phyloP scores from a whole-genome alignment of 805 yeast genomes.

The Komagataella pastoris region DNA sequence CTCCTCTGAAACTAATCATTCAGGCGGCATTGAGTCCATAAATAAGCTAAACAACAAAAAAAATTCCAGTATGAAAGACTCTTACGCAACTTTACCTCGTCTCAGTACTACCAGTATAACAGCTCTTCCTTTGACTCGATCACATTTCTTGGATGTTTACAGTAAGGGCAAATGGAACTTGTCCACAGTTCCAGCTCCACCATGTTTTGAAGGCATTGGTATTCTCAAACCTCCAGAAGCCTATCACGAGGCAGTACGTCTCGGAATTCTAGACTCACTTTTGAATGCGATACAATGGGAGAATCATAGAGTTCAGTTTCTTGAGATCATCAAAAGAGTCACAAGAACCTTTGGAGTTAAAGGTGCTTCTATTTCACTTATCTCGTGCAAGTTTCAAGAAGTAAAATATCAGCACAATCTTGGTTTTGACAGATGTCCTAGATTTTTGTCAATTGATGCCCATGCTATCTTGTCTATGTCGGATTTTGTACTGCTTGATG shows the following conservation, averaged over 20 bases:
- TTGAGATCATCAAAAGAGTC: constrained; percentile 22
- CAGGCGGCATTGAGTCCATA: neutral
- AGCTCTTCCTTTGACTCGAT: constrained; percentile 27
- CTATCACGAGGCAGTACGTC: constrained; percentile 32
- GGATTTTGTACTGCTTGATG: constrained; percentile 41
- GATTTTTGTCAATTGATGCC: constrained; percentile 49
- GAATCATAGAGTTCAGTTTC: constrained; percentile 22
- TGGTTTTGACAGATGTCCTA: constrained; percentile 34
- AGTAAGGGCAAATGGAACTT: constrained; percentile 43
- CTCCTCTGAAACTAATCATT: neutral
- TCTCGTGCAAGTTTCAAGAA: constrained; percentile 32
- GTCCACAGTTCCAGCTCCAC: constrained; percentile 41
- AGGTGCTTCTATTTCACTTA: constrained; percentile 48
- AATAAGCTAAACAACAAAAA: neutral
- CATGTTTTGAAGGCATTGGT: constrained; percentile 30
- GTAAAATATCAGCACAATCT: constrained; percentile 36
- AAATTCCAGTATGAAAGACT: neutral
- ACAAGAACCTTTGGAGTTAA: constrained; percentile 26
- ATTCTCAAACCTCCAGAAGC: constrained; percentile 49
- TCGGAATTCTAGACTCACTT: constrained; percentile 27
- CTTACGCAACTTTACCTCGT: neutral
- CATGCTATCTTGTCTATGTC: constrained; percentile 52
- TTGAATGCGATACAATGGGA: constrained; percentile 33
- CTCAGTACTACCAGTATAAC: neutral
- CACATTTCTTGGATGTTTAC: constrained; percentile 44